These are phyloP conservation scores for Didymella glomerata DNA, from an alignment of 2,329 filamentous ascomycete genomes.

Conservation along the genomic window DNA sequence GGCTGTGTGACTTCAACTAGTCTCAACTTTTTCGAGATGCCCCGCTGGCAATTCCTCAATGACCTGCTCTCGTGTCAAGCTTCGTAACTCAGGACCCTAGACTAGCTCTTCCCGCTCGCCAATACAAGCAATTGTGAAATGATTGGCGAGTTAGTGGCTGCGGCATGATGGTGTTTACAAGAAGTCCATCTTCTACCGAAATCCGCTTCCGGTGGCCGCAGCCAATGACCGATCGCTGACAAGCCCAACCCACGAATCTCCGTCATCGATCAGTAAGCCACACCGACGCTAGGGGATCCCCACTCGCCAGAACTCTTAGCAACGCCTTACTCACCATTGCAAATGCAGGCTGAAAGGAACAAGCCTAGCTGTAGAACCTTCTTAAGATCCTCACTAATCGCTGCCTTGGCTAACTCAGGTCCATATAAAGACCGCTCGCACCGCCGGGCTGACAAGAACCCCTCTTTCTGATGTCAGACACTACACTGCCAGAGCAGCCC, in stretches of 20 bases:
- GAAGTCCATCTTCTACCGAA: slow-evolving; percentile 7
- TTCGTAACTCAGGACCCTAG: not conserved
- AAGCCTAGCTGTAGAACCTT: slow-evolving; percentile 32
- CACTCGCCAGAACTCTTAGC: slow-evolving; percentile 23
- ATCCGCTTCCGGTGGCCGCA: slow-evolving; percentile 2
- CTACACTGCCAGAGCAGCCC: slow-evolving; percentile 28
- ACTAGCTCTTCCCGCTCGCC: slow-evolving; percentile 10
- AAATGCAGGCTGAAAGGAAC: slow-evolving; percentile 37
- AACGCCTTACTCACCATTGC: slow-evolving; percentile 48
- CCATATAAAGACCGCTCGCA: slow-evolving; percentile 39
- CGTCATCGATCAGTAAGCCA: slow-evolving; percentile 48
- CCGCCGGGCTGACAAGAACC: slow-evolving; percentile 16
- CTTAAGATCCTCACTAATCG: slow-evolving; percentile 36
- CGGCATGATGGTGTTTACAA: slow-evolving; percentile 15
- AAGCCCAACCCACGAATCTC: slow-evolving; percentile 26
- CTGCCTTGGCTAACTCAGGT: slow-evolving; percentile 19
- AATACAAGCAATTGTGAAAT: slow-evolving; percentile 3
- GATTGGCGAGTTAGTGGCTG: slow-evolving; percentile 9
- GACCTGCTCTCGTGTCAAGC: not conserved
- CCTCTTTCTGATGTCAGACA: slow-evolving; percentile 44
- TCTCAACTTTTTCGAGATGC: slow-evolving; percentile 3
- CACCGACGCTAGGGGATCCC: slow-evolving; percentile 18
- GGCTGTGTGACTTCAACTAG: not conserved
- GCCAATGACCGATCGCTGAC: slow-evolving; percentile 36
- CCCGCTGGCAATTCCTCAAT: not conserved